Conservation (phyloP, 345 rosid genomes). For the Brassica juncea region DNA sequence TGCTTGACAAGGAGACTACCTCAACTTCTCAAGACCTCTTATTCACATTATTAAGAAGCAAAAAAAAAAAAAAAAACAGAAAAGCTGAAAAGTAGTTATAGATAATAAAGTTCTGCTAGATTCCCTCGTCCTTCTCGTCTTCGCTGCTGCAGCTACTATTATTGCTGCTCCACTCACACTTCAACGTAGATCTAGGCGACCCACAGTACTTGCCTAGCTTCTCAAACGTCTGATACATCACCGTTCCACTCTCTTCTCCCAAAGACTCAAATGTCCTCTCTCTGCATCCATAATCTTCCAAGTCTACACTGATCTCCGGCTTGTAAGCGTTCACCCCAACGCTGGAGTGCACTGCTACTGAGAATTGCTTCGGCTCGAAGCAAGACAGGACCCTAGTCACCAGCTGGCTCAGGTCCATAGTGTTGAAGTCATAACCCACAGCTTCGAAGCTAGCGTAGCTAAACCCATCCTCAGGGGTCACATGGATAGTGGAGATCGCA, state of each 20-base stretch:
- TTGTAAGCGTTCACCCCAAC: conserved; percentile 30
- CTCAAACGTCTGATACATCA: conserved; percentile 43
- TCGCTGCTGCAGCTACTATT: conserved; percentile 41
- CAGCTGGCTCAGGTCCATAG: conserved; percentile 45
- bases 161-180: conserved; percentile 43
- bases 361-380: conserved; percentile 73
- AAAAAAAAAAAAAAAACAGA: not conserved
- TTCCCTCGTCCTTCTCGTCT: conserved; percentile 48
- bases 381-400: conserved; percentile 77
- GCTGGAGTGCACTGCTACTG: conserved; percentile 66
- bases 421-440: conserved; percentile 66
- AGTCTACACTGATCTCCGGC: conserved; percentile 42
- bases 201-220: conserved; percentile 34
- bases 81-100: conserved; percentile 19
- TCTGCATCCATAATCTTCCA: conserved; percentile 50
- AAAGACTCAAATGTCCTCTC: conserved; percentile 39
- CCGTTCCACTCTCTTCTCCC: conserved; percentile 43
- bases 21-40: conserved; percentile 19
- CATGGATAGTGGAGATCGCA: conserved; percentile 84
- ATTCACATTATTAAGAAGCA: conserved; percentile 4
- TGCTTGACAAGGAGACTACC: conserved; percentile 4
- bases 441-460: conserved; percentile 97
- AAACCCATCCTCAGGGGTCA: conserved; percentile 93
- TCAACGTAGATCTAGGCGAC: conserved; percentile 42
- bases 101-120: conserved; percentile 30